These are phyloP conservation scores for Nymphaea thermarum DNA, from an alignment of 164 flowering plant genomes.

Conservation along the genomic window DNA sequence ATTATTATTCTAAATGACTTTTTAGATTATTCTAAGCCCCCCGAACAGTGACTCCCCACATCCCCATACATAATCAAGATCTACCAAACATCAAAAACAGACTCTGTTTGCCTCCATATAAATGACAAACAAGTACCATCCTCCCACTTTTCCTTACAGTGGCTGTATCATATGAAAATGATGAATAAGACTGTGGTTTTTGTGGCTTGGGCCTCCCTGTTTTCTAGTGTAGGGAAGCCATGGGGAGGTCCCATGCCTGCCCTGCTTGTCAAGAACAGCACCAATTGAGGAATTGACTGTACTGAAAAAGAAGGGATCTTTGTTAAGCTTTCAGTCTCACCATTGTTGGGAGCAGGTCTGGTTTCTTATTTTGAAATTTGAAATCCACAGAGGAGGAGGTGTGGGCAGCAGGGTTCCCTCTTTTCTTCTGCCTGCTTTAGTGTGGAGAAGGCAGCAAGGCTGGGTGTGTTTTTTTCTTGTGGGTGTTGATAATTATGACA, in stretches of 20 bases:
- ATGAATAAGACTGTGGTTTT: not conserved
- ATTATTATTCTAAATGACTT: not conserved
- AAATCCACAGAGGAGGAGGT: not conserved
- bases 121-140: not conserved
- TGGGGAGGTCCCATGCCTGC: too few species aligned
- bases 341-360: not conserved
- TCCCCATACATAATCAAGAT: too few species aligned
- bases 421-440: constrained; percentile 9
- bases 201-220: not conserved
- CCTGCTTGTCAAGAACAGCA: too few species aligned
- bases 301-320: not conserved
- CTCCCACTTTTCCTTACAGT: not conserved
- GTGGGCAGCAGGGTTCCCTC: not conserved
- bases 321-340: not conserved
- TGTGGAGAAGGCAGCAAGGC: constrained; percentile 12
- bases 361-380: not conserved
- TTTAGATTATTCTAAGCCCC: not conserved
- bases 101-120: not conserved
- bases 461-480: constrained; percentile 6
- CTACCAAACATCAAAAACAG: not conserved
- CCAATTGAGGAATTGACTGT: not conserved
- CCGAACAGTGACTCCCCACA: too few species aligned
- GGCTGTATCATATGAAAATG: not conserved
- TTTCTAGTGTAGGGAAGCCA: not conserved
- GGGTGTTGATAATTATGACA: constrained; percentile 21